A percentile compares a stretch with the other conserved stretches of the same genome.
These are phyloP conservation scores for Didymella pomorum DNA, from an alignment of 2,329 filamentous ascomycete species.

Conservation along the genomic window DNA sequence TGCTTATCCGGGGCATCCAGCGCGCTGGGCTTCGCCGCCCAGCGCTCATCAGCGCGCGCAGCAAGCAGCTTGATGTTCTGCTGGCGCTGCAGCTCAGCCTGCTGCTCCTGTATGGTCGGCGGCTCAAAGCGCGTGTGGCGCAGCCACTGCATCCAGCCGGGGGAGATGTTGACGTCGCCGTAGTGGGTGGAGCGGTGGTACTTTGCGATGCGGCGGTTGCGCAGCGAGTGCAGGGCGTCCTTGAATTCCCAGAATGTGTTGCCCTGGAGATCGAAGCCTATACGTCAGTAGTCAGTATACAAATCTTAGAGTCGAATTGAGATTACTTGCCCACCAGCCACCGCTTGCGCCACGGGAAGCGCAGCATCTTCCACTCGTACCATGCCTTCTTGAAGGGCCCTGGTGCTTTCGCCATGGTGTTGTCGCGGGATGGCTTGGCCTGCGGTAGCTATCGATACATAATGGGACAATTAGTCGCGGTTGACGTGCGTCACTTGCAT, in stretches of 20 bases:
- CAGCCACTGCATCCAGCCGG: constrained; percentile 75
- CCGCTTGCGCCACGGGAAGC: constrained; percentile 68
- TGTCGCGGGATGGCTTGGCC: constrained; percentile 6
- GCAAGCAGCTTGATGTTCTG: constrained; percentile 67
- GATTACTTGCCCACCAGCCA: constrained; percentile 63
- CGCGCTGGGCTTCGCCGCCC: constrained; percentile 66
- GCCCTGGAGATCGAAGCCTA: constrained; percentile 66
- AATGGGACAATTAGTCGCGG: neutral
- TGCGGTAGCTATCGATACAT: neutral
- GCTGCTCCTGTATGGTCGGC: constrained; percentile 66
- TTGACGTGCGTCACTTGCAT: constrained; percentile 8
- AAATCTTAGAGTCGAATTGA: too few relatives aligned
- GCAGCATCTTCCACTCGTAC: constrained; percentile 69
- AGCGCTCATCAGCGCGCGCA: constrained; percentile 66
- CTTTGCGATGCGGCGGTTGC: constrained; percentile 67
- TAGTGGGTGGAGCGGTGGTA: constrained; percentile 62
- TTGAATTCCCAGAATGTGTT: constrained; percentile 75
- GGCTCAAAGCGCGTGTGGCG: constrained; percentile 66
- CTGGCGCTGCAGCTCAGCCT: constrained; percentile 64
- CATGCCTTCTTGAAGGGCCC: constrained; percentile 58
- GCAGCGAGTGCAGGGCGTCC: constrained; percentile 62
- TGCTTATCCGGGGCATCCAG: constrained; percentile 64
- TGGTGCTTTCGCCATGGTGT: constrained; percentile 49
- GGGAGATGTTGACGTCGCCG: constrained; percentile 67
- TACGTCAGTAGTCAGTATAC: neutral